Evolutionary conservation across 176 grass and related monocot genomes (phyloP), one percentile per base, ranked within the genome.

Genomic region (Poa annua): DNA sequence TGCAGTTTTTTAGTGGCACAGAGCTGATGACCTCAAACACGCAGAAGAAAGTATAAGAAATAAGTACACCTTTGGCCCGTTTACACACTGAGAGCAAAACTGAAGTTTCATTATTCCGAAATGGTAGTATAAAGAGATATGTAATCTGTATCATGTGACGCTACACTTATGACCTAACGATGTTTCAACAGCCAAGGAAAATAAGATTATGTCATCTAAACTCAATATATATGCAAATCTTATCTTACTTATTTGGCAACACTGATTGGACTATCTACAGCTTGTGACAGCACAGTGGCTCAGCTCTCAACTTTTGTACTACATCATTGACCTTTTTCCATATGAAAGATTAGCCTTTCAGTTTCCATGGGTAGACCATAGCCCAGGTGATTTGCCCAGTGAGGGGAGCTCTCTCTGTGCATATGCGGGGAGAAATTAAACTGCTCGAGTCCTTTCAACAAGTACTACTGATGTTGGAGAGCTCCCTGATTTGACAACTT

Each of bases 191-290:
- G 19, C 34, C 14, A 10, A 52, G 33, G 48, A 89, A 17, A 34
- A 35, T 49, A 61, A 35, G 41, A 53, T 7, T 44, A 19, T 33
- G 53, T 2, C 19, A 57, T 38, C 34, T 26, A 56, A 69, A 38
- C 16, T 49, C 48, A 52, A 38, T 26, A 66, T 12, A n/a, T 53
- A 74, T 38, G 52, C 21, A 41, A 15, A 29, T 76, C 38, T 42
- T 20, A 36, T 47, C 65, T 49, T 4, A 71, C 8, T 38, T 26
- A 71, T 53, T 19, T 56, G 29, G 66, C 54, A 74, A 17, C 36
- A 71, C 24, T 36, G 20, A 22, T 48, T 49, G 52, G 17, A 17
- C 8, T 33, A 87, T 68, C 59, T 83, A 35, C 0, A 84, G 41
- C 47, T 57, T 57, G 56, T 39, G 49, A 59, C 10, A 17, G 14